Evolutionary conservation across 1,284 basidiomycete genomes (phyloP).

Genomic region (Sphagnurus paluster): DNA sequence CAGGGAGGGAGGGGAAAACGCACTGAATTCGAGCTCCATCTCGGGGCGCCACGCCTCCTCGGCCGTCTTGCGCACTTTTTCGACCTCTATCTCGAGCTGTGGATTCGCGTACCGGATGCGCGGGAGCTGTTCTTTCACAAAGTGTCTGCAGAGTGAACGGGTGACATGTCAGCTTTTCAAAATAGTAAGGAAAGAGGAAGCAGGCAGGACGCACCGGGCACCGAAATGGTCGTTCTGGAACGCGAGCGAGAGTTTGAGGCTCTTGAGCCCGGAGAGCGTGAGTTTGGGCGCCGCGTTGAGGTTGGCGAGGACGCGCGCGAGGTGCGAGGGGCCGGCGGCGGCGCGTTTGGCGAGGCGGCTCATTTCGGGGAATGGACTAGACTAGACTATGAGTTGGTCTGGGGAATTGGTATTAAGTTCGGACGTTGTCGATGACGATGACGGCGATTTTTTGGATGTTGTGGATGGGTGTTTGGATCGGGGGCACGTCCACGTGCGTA

Average conservation of each 20-base stretch:
- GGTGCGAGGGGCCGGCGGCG: conserved; percentile 49
- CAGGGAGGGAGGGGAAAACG: conserved; percentile 29
- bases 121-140: conserved; percentile 72
- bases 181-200: not conserved
- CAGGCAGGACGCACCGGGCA: conserved; percentile 44
- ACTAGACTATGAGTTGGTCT: too few relatives aligned
- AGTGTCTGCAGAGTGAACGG: conserved; percentile 49
- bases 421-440: not conserved
- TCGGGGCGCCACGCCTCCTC: conserved; percentile 60
- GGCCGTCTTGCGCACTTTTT: conserved; percentile 48
- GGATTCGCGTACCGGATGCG: conserved; percentile 76
- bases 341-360: conserved; percentile 44
- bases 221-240: conserved; percentile 72
- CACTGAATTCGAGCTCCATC: conserved; percentile 60
- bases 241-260: conserved; percentile 58
- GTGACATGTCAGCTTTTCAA: conserved; percentile 1
- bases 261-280: conserved; percentile 49
- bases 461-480: conserved; percentile 8
- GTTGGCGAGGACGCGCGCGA: conserved; percentile 52
- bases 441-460: conserved; percentile 13
- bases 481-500: too few relatives aligned
- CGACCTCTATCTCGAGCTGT: conserved; percentile 53
- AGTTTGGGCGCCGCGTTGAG: conserved; percentile 59
- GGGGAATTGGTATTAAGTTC: not conserved
- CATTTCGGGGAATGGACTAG: too few relatives aligned